Percentiles rank a stretch among this genome's conserved stretches.
These are phyloP conservation scores for Cynara cardunculus DNA, from an alignment of 129 eudicot genomes.

Conservation along the genomic window DNA sequence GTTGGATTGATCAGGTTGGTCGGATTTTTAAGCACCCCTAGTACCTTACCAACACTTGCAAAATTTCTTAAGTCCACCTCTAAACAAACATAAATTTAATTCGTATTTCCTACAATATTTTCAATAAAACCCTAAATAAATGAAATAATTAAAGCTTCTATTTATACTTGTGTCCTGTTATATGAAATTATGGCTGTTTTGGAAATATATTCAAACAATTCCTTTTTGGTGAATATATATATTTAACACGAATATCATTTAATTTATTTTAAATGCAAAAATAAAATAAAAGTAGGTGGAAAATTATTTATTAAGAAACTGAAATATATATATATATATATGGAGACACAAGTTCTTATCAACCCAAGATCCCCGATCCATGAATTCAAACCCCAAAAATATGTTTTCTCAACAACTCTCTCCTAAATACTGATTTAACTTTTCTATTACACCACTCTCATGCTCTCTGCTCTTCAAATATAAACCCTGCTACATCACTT, in stretches of 20 bases:
- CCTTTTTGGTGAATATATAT: no score
- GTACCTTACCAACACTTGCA: no score
- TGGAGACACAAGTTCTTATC: constrained; percentile 30
- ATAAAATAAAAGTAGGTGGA: neutral
- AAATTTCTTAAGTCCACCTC: no score
- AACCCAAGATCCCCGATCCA: constrained; percentile 29
- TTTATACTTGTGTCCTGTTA: no score
- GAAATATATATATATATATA: no score
- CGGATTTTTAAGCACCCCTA: no score
- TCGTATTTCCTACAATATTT: neutral
- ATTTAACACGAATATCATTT: neutral
- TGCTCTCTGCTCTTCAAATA: constrained; percentile 24
- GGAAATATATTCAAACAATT: neutral
- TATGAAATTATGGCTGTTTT: neutral
- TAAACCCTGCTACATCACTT: constrained; percentile 22
- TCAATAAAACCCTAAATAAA: neutral
- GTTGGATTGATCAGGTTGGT: no score
- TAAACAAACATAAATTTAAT: no score
- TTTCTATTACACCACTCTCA: constrained; percentile 21
- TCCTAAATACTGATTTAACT: constrained; percentile 35
- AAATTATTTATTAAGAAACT: neutral
- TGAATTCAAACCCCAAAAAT: constrained; percentile 24
- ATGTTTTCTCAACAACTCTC: constrained; percentile 52
- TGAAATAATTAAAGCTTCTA: neutral
- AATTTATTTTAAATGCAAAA: neutral